Base-by-base conservation (phyloP, 176 grass and related monocot genomes). In the Paspalum notatum region DNA sequence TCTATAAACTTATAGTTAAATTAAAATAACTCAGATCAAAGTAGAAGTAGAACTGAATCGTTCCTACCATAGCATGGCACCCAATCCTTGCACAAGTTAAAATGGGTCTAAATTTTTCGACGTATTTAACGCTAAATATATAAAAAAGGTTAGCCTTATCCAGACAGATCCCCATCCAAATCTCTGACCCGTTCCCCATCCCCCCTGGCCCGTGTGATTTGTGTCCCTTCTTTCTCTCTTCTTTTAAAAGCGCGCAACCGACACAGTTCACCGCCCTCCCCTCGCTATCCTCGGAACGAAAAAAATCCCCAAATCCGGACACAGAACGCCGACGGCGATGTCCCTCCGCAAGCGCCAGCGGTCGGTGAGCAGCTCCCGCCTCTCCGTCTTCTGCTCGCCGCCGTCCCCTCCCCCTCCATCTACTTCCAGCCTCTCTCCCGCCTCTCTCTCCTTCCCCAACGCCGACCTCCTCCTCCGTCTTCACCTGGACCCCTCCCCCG, bases 311-410 rank as follows among this genome's bases (percentile, higher is more conserved):
- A 80, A 85, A 73, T 65, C 40, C 26, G 60, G 39, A 27, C 77
- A 47, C 20, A 47, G 20, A 25, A 41, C 26, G 5, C 77, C 50
- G 25, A 41, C 62, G 66, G 54, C 81, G 43, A 97, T 94, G 94
- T 91, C 89, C 25, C 75, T 88, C 69, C 84, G 89, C 82, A 97
- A 97, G 78, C 91, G 94, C 68, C 90, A 84, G 57, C 94, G 94
- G 25, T 66, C 84, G 70, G 86, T 72, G 75, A 90, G 89, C 91
- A 85, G 82, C 86, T 85, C 85, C 45, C 87, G 82, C 67, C 85
- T 88, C 67, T 14, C 80, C 68, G 57, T 82, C 48, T 71, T 86
- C 68, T 63, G 71, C 52, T 72, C 72, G 43, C 80, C 89, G 62
- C 55, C 68, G 17, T 54, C 82, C 50, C 62, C 78, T 63, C 51